Base-by-base conservation (phyloP, 2,329 filamentous ascomycete species). In the Sporothrix dimorphospora region DNA sequence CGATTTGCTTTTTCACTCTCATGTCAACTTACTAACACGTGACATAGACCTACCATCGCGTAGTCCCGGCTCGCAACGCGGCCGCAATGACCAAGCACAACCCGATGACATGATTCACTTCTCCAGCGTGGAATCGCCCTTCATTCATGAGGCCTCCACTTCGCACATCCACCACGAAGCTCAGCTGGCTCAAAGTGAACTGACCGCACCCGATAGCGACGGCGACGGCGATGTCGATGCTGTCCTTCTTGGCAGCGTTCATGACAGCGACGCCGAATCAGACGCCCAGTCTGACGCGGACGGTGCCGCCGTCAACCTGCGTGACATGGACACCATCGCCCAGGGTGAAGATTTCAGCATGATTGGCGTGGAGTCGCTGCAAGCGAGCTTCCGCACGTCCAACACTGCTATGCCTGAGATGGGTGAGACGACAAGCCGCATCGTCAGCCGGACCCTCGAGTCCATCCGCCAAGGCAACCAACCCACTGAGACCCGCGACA, bases 361-460 rank as follows among this genome's bases (percentile, higher is more conserved):
- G 72, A 77, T 77, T 21, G 75, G 75, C 27, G 71, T 76, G 47
- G 74, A 76, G 1, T 75, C 74, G 11, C 68, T 76, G 1, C 74
- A 75, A 53, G 57, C 71, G 21, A 74, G 73, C 72, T 70, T 77
- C 47, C 66, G 73, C 4, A 70, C 72, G 71, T 71, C 89, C 21
- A 85, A 84, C 2, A 87, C 86, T 0, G 75, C 78, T 1, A 78
- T 81, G 3, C 80, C 83, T 9, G 85, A 87, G 40, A 81, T 88
- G 74, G 88, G 87, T 4, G 86, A 89, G 21, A 84, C 85, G 42
- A 89, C 87, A 0, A 88, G 84, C 70, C 77, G 85, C 53, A 88
- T 89, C 65, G 87, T 89, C 70, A 88, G 86, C 76, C 84, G 83
- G 47, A 86, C 86, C 0, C 77, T 89, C 8, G 85, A 87, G 74